Evolutionary conservation across 768 basidiomycete species (phyloP), one percentile per base, ranked within the genome.

Genomic region (Lanmaoa pseudosensibilis): DNA sequence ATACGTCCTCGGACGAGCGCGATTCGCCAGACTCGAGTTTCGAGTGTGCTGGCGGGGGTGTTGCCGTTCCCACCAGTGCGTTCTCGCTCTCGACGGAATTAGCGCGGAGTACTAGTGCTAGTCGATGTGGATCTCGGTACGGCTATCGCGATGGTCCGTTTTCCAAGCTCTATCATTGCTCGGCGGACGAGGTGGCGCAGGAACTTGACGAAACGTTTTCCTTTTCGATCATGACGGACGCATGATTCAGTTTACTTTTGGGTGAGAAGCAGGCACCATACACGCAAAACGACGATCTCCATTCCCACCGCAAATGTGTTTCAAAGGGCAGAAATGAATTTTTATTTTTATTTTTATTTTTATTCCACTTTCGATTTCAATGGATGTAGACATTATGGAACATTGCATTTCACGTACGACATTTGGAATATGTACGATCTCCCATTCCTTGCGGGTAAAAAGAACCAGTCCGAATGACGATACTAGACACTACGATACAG

Each of bases 401-500:
- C n/a, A 43, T 61, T 34, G 21, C 44, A 50, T 55, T 50, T 49
- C 37, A 49, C 34, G n/a, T 21, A 50, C 37, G 36, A 30, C 18
- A 12, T 47, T 39, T 52, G 41, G 54, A 56, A 49, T 69, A 69
- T 67, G 59, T 63, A 73, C 66, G 60, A 33, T 68, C 58, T 58
- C 63, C 63, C 65, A 55, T 65, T 67, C 57, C 70, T 52, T 62
- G 65, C 48, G 62, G 61, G 62, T 63, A 65, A 59, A 53, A 49
- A 55, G 21, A 32, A 55, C 46, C 43, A 47, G 59, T 67, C 61
- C 65, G 36, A 41, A 46, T 36, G 52, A 50, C 49, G 61, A 61
- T 43, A 56, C 60, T 73, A 73, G 61, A 61, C 45, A 56, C 60
- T 73, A 73, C 55, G 59, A 55, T 72, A 72, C 70, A 72, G 34